Evolutionary conservation across 768 basidiomycete genomes (phyloP), one percentile per base, ranked within the genome.

Genomic region (Floccularia luteovirens): DNA sequence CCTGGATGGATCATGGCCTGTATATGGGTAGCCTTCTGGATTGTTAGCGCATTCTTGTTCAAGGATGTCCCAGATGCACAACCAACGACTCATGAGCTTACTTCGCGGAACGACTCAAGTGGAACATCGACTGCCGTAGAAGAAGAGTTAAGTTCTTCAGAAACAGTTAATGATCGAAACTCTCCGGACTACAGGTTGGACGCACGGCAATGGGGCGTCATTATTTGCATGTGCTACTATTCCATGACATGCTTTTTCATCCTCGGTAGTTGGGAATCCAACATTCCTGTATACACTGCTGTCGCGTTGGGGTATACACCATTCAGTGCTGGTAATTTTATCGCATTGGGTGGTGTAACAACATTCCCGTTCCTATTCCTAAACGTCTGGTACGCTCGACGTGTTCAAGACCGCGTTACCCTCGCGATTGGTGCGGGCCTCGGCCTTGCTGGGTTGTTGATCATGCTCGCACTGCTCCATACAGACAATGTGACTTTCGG

Each of bases 201-300:
- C 10, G 39, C 39, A 14, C 42, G 52, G 5, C 70, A 75, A 43
- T 72, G 68, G 64, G 72, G 69, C 23, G 67, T 74, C 43, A 58
- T 69, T 13, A 47, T 63, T 30, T 75, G 69, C 46, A 76, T 79
- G 72, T 78, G 74, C 52, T 80, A 75, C 72, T 74, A 71, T 48
- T 66, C 75, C 20, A 76, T 75, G 72, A 61, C 70, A 6, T 74
- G 67, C 53, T 79, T 78, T 62, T 78, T 79, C 56, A 60, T 77
- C 49, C 69, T 81, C 38, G 75, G 75, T 12, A 69, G 70, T 5
- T 79, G 74, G 75, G 77, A 80, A 51, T 63, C 73, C 20, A 77
- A 76, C 54, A 66, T 79, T 28, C 77, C 75, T 31, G 64, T 78
- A 34, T 77, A 69, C 47, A 65, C 69, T 19, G 64, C 67, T 36